phyloP scores from a whole-genome alignment of 495 filamentous ascomycete genomes.

The Chaetomium fimeti region DNA sequence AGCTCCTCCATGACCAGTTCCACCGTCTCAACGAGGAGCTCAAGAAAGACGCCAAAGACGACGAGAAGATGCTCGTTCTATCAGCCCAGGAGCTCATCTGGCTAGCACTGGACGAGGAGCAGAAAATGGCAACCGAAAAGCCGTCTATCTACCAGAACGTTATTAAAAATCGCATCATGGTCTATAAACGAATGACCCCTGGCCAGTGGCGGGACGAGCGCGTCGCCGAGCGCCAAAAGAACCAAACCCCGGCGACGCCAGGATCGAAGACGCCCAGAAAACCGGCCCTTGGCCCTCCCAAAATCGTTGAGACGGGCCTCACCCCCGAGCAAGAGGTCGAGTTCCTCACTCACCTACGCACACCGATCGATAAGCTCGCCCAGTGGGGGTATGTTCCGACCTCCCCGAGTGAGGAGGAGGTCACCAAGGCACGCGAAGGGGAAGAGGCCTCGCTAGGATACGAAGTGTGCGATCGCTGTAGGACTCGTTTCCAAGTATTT shows the following conservation, averaged over 20 bases:
- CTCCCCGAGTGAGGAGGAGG: slow-evolving; percentile 54
- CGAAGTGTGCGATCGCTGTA: slow-evolving; percentile 87
- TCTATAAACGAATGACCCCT: slow-evolving; percentile 67
- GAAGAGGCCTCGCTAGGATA: slow-evolving; percentile 66
- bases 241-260: slow-evolving; percentile 26
- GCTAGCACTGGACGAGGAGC: slow-evolving; percentile 81
- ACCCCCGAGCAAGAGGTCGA: slow-evolving; percentile 63
- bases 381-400: slow-evolving; percentile 71
- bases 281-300: slow-evolving; percentile 35
- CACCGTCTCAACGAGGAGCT: slow-evolving; percentile 65
- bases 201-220: slow-evolving; percentile 63
- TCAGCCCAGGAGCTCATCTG: slow-evolving; percentile 69
- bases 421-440: slow-evolving; percentile 58
- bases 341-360: slow-evolving; percentile 58
- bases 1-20: slow-evolving; percentile 72
- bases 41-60: slow-evolving; percentile 49
- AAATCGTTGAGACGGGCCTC: slow-evolving; percentile 64
- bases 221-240: slow-evolving; percentile 31
- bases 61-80: slow-evolving; percentile 52
- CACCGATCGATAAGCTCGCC: slow-evolving; percentile 58
- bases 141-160: slow-evolving; percentile 72
- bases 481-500: slow-evolving; percentile 84
- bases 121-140: slow-evolving; percentile 66
- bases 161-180: slow-evolving; percentile 73
- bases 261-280: slow-evolving; percentile 26